phyloP scores from a whole-genome alignment of 345 rosid genomes.

The Hibiscus syriacus region DNA sequence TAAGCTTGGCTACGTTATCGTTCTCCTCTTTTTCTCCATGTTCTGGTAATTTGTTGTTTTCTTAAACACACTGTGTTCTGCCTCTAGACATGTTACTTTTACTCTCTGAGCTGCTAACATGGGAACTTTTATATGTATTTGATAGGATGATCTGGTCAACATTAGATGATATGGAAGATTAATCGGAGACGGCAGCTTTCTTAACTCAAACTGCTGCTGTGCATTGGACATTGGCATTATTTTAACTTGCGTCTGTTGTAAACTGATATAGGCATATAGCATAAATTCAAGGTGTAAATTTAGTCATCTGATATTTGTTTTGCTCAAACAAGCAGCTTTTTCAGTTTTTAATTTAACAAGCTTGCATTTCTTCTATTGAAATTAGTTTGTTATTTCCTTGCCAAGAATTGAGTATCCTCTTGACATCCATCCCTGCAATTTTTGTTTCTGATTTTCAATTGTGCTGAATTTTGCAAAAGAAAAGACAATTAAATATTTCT shows the following conservation, averaged over 20 bases:
- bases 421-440: too few species aligned
- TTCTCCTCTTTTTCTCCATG: too few species aligned
- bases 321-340: neutral
- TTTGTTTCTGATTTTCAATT: too few species aligned
- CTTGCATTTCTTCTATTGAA: neutral
- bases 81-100: neutral
- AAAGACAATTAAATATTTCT: too few species aligned
- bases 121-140: neutral
- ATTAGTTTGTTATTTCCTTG: too few species aligned
- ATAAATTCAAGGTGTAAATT: neutral
- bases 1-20: too few species aligned
- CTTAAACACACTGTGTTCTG: neutral
- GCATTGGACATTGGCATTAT: neutral
- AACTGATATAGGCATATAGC: slow-evolving; percentile 15
- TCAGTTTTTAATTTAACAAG: neutral
- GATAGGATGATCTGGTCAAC: too few species aligned
- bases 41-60: too few species aligned
- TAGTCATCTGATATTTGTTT: neutral
- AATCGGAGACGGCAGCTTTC: neutral
- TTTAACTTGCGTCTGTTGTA: slow-evolving; percentile 6
- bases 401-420: too few species aligned
- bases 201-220: neutral
- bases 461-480: too few species aligned
- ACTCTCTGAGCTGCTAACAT: neutral
- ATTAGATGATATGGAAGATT: neutral